Conservation (phyloP, 1,284 basidiomycete genomes). For the Papiliotrema fonsecae region DNA sequence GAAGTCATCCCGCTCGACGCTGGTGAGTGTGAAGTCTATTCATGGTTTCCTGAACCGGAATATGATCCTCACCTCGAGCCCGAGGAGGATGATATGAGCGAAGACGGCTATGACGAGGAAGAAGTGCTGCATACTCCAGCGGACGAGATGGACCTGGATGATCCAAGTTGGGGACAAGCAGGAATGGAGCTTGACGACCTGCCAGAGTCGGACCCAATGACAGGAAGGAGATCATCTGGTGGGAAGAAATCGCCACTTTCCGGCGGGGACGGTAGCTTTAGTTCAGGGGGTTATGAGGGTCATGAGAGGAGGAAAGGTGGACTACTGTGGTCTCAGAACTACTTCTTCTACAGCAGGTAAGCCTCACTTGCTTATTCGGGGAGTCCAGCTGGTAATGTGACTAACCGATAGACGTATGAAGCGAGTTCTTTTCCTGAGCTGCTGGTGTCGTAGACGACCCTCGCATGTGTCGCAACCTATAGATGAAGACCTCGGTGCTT, state of each 20-base stretch:
- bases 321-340: slow-evolving; percentile 92
- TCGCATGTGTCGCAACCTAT: not conserved
- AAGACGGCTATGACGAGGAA: slow-evolving; percentile 34
- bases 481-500: not conserved
- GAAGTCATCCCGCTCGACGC: slow-evolving; percentile 74
- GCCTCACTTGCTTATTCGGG: too few relatives aligned
- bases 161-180: slow-evolving; percentile 27
- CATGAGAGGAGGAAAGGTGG: slow-evolving; percentile 61
- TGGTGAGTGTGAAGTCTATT: slow-evolving; percentile 89
- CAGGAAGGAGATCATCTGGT: slow-evolving; percentile 55
- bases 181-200: slow-evolving; percentile 32
- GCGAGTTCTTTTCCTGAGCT: slow-evolving; percentile 85
- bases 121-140: slow-evolving; percentile 32
- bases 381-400: too few relatives aligned
- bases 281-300: slow-evolving; percentile 45
- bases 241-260: slow-evolving; percentile 28
- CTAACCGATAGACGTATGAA: slow-evolving; percentile 56
- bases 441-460: slow-evolving; percentile 73
- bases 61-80: slow-evolving; percentile 85
- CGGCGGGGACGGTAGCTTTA: not conserved
- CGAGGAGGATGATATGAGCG: slow-evolving; percentile 52
- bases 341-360: slow-evolving; percentile 94
- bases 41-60: slow-evolving; percentile 89
- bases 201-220: slow-evolving; percentile 7
- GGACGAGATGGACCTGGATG: slow-evolving; percentile 36